Conservation (phyloP, 108 stramenopile genomes). For the Pseudonitzschia multiseries region DNA sequence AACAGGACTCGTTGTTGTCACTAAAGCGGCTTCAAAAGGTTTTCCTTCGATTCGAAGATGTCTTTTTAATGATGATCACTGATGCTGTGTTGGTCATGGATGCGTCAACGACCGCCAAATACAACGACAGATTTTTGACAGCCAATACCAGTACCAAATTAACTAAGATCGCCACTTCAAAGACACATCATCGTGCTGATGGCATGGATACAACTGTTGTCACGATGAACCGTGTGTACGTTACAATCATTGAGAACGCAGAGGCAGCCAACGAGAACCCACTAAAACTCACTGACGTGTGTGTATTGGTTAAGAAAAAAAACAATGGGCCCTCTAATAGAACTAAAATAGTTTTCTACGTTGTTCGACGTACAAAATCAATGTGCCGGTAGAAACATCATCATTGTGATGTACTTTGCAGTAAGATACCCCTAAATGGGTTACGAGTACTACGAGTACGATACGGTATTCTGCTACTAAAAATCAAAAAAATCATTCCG, state of each 20-base stretch:
- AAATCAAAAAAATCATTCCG: too few species aligned
- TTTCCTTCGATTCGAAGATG: background rate
- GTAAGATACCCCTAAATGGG: too few species aligned
- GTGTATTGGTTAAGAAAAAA: background rate
- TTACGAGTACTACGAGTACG: too few species aligned
- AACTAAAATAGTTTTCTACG: background rate
- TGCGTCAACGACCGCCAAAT: background rate
- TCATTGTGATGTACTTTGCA: too few species aligned
- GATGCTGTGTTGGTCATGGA: slow-evolving; percentile 9
- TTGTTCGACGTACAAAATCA: background rate
- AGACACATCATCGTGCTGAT: slow-evolving; percentile 12
- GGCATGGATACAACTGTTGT: slow-evolving; percentile 3
- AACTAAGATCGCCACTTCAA: slow-evolving; percentile 9
- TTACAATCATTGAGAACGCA: background rate
- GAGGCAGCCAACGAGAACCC: background rate
- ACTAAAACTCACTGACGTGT: slow-evolving; percentile 5
- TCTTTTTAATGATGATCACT: background rate
- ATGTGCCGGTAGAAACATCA: background rate
- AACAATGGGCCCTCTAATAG: background rate
- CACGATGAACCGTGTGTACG: background rate
- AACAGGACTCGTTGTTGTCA: background rate
- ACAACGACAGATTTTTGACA: background rate
- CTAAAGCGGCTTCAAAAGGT: background rate
- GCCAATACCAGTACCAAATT: background rate
- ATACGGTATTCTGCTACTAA: too few species aligned